Evolutionary conservation across 805 yeast genomes (phyloP).

Genomic region (Candida tibetensis): DNA sequence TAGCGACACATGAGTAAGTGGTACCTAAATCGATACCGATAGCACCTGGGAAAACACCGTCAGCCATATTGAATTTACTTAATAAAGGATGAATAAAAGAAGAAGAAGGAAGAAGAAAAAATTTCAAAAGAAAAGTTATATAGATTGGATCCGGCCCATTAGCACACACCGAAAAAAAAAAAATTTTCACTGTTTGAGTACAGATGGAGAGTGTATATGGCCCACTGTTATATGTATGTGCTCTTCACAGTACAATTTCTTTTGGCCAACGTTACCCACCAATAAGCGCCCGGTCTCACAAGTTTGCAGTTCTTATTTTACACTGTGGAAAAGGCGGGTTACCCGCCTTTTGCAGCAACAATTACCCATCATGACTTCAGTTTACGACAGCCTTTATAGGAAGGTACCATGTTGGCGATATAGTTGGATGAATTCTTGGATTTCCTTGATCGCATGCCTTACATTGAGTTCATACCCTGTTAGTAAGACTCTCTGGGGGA

Average conservation of each 20-base stretch:
- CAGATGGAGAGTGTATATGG: not conserved
- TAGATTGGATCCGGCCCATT: constrained; percentile 2
- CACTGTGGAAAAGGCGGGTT: not conserved
- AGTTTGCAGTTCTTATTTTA: not conserved
- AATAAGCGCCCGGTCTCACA: too few species aligned
- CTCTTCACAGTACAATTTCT: too few species aligned
- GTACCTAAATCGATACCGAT: constrained; percentile 55
- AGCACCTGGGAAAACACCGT: constrained; percentile 97
- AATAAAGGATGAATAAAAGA: constrained; percentile 8
- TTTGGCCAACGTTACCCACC: too few species aligned
- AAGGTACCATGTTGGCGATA: not conserved
- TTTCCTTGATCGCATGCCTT: not conserved
- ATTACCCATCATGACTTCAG: constrained; percentile 6
- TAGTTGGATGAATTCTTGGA: not conserved
- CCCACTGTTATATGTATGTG: too few species aligned
- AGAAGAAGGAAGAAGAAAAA: constrained; percentile 8
- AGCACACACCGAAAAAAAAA: constrained; percentile 5
- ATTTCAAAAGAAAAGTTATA: constrained; percentile 7
- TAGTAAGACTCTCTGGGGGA: not conserved
- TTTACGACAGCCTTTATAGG: too few species aligned
- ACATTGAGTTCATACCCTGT: not conserved
- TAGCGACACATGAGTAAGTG: constrained; percentile 51
- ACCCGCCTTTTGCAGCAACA: not conserved
- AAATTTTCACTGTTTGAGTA: constrained; percentile 15
- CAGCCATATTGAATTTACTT: constrained; percentile 62